Evolutionary conservation across 495 filamentous ascomycete genomes (phyloP), one percentile per base, ranked within the genome.

Genomic region (Glarea lozoyensis): DNA sequence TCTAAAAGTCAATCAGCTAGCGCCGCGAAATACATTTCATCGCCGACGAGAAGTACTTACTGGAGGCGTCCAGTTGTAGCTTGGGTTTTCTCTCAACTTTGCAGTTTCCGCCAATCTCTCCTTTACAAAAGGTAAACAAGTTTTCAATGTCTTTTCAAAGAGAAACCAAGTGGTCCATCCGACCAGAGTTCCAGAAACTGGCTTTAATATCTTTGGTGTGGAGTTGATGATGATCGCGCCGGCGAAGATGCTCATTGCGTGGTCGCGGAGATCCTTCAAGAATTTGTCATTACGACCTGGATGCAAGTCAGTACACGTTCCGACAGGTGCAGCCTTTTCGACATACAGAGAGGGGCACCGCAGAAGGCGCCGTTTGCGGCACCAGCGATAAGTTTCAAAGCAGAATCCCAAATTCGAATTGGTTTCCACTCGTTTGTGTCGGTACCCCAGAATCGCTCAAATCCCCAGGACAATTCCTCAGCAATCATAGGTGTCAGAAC

Each of bases 351-450:
- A 2, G 42, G 42, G 3, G 15, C 12, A 17, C 42, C 42, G 30
- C 42, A 45, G 19, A 39, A 45, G 2, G 43, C 34, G 5, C 43
- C 38, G 22, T 45, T 45, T 6, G 42, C 32, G 17, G 42, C 42
- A 3, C 42, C 42, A 2, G 9, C 42, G 5, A 45, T 36, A 16
- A 45, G 10, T n/a, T 25, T 45, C 17, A 45, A 17, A 19, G 3
- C 13, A 4, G 34, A 45, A 10, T 17, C 24, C 42, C 34, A 45
- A 37, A 45, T 39, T n/a, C 21, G 16, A 15, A 45, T 11, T 9
- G 22, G 11, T 24, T 37, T 37, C 42, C 42, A 45, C 17, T 45
- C 33, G 3, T 17, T 24, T 3, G 15, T 17, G 20, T 19, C 18
- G n/a, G n/a, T n/a, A 37, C 42, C 42, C 42, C 42, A 45, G 15